Conservation (phyloP, 331 rosid species). For the Pyracantha coccinea region DNA sequence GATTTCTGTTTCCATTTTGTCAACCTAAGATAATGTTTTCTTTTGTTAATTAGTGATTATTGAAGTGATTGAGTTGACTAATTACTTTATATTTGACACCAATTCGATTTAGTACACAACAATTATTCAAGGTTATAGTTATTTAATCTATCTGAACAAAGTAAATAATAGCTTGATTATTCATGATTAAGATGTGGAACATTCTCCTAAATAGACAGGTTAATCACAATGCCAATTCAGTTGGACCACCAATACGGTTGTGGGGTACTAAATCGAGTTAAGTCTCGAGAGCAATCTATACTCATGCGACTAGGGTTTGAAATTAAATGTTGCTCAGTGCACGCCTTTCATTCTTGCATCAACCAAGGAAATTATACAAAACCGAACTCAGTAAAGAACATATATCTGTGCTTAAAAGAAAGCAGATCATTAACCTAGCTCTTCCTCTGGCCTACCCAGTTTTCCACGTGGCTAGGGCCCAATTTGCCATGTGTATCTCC, state of each 20-base stretch:
- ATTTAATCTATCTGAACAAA: not conserved
- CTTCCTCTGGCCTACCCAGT: not conserved
- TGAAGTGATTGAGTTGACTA: slow-evolving; percentile 30
- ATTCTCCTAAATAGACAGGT: not conserved
- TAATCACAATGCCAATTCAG: not conserved
- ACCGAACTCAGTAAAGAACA: not conserved
- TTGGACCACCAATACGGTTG: not conserved
- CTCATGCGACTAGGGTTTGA: slow-evolving; percentile 4
- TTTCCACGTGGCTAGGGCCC: slow-evolving; percentile 18
- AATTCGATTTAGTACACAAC: slow-evolving; percentile 14
- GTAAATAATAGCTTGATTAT: not conserved
- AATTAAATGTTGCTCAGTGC: slow-evolving; percentile 1
- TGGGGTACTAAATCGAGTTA: not conserved
- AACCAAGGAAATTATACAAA: slow-evolving; percentile 6
- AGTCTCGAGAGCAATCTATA: slow-evolving; percentile 9
- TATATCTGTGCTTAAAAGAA: not conserved
- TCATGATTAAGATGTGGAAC: not conserved
- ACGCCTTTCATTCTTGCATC: slow-evolving; percentile 2
- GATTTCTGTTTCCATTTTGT: slow-evolving; percentile 27
- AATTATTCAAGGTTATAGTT: not conserved
- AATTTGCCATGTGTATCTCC: slow-evolving; percentile 4
- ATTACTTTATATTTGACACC: slow-evolving; percentile 27
- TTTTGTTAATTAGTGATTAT: slow-evolving; percentile 33
- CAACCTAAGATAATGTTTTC: slow-evolving; percentile 35
- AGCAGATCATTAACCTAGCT: slow-evolving; percentile 5